Evolutionary conservation across 768 basidiomycete genomes (phyloP).

Genomic region (Termitomyces sp.): DNA sequence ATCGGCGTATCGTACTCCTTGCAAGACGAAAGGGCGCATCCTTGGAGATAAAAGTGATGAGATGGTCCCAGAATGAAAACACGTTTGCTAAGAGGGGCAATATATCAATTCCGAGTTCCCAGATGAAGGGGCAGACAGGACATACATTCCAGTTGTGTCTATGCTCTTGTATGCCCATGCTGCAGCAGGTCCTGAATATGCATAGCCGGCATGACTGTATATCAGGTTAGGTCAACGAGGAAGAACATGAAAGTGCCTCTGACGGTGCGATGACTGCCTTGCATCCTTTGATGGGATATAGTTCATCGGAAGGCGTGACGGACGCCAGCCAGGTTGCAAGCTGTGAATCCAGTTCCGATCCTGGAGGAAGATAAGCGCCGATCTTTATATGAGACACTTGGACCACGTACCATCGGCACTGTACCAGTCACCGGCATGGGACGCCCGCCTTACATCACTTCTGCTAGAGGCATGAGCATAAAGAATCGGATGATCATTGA

Average conservation of each 20-base stretch:
- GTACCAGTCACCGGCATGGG: slow-evolving; percentile 94
- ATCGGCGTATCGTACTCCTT: slow-evolving; percentile 78
- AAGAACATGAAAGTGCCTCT: slow-evolving; percentile 24
- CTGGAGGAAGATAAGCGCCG: slow-evolving; percentile 32
- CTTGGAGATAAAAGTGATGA: slow-evolving; percentile 83
- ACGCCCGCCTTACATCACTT: slow-evolving; percentile 44
- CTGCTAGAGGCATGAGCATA: slow-evolving; percentile 3
- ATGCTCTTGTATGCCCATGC: slow-evolving; percentile 96
- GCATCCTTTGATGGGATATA: slow-evolving; percentile 62
- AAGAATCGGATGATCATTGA: not conserved
- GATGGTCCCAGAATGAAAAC: slow-evolving; percentile 96
- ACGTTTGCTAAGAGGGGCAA: slow-evolving; percentile 53
- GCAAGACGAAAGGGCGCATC: slow-evolving; percentile 84
- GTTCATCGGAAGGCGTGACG: slow-evolving; percentile 38
- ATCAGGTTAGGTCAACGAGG: not conserved
- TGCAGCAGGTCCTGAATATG: slow-evolving; percentile 89
- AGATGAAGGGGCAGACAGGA: not conserved
- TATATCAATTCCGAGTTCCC: slow-evolving; percentile 1
- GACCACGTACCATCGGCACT: slow-evolving; percentile 53
- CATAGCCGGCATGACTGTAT: slow-evolving; percentile 89
- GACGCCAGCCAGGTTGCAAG: slow-evolving; percentile 58
- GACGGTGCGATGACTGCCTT: slow-evolving; percentile 95
- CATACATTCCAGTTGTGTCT: slow-evolving; percentile 73
- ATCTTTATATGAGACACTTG: not conserved
- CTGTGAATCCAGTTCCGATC: slow-evolving; percentile 49